Conservation (phyloP, 1,139 yeast genomes). For the Pichia sp. region DNA sequence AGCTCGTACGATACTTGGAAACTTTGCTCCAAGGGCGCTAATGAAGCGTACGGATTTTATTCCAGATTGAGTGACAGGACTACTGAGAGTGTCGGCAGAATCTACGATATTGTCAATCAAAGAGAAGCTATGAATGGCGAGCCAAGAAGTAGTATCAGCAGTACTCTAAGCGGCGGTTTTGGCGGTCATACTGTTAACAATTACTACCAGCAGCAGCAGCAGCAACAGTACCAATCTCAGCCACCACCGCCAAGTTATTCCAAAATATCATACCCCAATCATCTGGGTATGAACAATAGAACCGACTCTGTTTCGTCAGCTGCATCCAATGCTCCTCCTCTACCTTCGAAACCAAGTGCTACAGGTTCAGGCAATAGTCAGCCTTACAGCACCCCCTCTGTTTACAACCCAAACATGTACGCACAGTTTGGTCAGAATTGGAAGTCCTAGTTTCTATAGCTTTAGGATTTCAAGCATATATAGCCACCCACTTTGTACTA, state of each 20-base stretch:
- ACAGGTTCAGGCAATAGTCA: constrained; percentile 12
- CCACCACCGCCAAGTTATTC: constrained; percentile 13
- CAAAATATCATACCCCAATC: constrained; percentile 7
- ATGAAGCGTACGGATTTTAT: constrained; percentile 63
- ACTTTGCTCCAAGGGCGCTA: constrained; percentile 53
- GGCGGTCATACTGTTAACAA: constrained; percentile 15
- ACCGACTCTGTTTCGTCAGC: constrained; percentile 4
- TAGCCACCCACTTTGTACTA: no score
- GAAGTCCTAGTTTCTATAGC: constrained; percentile 11
- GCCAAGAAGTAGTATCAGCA: constrained; percentile 2
- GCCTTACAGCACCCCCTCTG: constrained; percentile 43
- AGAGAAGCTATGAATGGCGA: constrained; percentile 22
- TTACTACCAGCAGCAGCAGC: constrained; percentile 2
- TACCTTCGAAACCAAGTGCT: constrained; percentile 26
- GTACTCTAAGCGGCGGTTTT: constrained; percentile 6
- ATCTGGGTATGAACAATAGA: background rate
- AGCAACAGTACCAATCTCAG: background rate
- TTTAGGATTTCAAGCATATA: no score
- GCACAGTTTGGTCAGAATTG: constrained; percentile 35
- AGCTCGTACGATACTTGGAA: constrained; percentile 51
- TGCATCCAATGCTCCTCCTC: constrained; percentile 21
- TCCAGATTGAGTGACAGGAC: constrained; percentile 47
- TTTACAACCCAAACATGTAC: constrained; percentile 42
- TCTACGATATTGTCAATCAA: constrained; percentile 35
- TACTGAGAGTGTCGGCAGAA: constrained; percentile 36